phyloP scores from a whole-genome alignment of 495 filamentous ascomycete genomes.

The Aspergillus heteromorphus region DNA sequence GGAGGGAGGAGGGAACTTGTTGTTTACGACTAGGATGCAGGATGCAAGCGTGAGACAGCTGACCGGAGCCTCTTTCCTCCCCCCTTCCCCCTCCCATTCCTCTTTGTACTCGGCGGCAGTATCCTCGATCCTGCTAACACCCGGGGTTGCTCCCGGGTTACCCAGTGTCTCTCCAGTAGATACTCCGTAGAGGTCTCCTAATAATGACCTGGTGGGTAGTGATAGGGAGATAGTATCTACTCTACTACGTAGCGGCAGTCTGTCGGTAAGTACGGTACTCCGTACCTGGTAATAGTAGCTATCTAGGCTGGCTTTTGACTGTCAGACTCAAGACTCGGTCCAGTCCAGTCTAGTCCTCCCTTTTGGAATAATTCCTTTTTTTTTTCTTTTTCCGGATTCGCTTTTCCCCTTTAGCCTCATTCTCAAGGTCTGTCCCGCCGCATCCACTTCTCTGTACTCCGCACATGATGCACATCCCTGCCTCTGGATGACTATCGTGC shows the following conservation, averaged over 20 bases:
- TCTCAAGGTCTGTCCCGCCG: background rate
- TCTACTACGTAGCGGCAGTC: no score
- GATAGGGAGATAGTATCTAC: background rate
- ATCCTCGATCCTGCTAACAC: constrained; percentile 5
- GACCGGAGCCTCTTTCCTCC: background rate
- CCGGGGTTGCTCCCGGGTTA: no score
- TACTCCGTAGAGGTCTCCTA: no score
- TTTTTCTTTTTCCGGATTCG: constrained; percentile 4
- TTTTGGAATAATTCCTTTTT: constrained; percentile 3
- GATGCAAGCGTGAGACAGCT: background rate
- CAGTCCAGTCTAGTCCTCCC: no score
- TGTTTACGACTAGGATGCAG: no score
- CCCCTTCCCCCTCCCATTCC: constrained; percentile 2
- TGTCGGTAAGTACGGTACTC: background rate
- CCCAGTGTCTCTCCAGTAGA: no score
- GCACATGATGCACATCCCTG: background rate
- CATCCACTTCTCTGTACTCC: background rate
- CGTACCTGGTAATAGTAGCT: no score
- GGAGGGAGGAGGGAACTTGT: background rate
- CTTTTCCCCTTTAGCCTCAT: background rate
- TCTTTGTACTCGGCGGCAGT: constrained; percentile 8
- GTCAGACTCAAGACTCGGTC: no score
- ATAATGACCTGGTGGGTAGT: no score
- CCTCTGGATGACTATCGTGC: background rate
- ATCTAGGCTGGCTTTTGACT: no score